These are phyloP conservation scores for Diplodia sapinea DNA, from an alignment of 2,329 filamentous ascomycete genomes.

Conservation along the genomic window DNA sequence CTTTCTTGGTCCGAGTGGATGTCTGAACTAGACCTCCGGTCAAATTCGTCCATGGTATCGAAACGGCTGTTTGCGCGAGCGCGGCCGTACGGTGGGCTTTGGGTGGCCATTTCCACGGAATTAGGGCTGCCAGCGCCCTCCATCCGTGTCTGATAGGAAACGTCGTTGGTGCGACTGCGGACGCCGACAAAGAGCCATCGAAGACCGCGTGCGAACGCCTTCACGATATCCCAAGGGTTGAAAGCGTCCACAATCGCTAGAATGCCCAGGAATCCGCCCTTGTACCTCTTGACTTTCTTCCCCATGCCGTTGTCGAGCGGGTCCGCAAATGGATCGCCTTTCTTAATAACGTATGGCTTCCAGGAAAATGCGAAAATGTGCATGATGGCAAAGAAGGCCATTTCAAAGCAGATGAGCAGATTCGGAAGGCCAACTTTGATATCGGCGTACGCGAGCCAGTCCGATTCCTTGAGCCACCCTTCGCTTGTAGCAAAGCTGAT, in stretches of 20 bases:
- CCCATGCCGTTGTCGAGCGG: slow-evolving; percentile 36
- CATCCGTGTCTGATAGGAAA: slow-evolving; percentile 44
- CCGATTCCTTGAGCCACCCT: slow-evolving; percentile 67
- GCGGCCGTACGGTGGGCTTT: slow-evolving; percentile 15
- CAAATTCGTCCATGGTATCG: slow-evolving; percentile 28
- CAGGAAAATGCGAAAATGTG: slow-evolving; percentile 86
- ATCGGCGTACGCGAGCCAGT: slow-evolving; percentile 71
- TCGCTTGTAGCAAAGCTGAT: slow-evolving; percentile 67
- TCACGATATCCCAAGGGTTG: slow-evolving; percentile 83
- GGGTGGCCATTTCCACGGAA: slow-evolving; percentile 29
- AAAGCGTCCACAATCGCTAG: slow-evolving; percentile 73
- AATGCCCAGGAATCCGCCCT: slow-evolving; percentile 63
- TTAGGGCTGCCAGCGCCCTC: slow-evolving; percentile 17
- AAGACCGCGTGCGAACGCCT: slow-evolving; percentile 76
- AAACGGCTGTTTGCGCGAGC: slow-evolving; percentile 16
- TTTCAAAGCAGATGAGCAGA: slow-evolving; percentile 80
- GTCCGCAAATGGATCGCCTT: slow-evolving; percentile 35
- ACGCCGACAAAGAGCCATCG: slow-evolving; percentile 81
- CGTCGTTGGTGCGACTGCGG: slow-evolving; percentile 59
- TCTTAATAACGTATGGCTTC: slow-evolving; percentile 64
- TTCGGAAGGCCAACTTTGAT: slow-evolving; percentile 81
- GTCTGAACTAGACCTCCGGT: slow-evolving; percentile 22
- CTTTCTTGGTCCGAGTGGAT: slow-evolving; percentile 26
- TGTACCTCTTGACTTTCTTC: slow-evolving; percentile 33
- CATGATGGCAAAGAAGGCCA: slow-evolving; percentile 78